These are phyloP conservation scores for Neurospora africana DNA, from an alignment of 495 filamentous ascomycete species.

Conservation along the genomic window DNA sequence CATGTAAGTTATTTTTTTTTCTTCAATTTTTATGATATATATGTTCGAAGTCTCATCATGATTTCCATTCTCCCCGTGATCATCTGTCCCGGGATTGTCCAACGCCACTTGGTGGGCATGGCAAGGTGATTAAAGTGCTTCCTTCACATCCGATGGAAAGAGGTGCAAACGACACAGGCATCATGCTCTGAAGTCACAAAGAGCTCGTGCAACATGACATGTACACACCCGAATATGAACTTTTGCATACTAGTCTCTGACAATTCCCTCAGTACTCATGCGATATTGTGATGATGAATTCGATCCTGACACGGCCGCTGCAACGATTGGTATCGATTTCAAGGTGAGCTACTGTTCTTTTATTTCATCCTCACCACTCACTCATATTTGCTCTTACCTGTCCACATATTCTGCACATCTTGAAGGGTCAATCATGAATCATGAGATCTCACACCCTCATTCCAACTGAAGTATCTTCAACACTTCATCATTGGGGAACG, in stretches of 20 bases:
- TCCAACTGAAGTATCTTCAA: not conserved
- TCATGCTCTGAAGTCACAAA: not conserved
- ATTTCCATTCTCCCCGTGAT: not conserved
- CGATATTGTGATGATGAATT: constrained; percentile 50
- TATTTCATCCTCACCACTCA: not conserved
- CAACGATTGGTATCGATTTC: constrained; percentile 54
- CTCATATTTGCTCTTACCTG: not conserved
- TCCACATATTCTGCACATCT: not conserved
- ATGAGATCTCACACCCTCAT: not conserved
- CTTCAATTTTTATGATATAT: too few species aligned
- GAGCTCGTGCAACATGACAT: not conserved
- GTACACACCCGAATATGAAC: not conserved
- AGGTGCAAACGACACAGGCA: not conserved
- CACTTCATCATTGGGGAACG: not conserved
- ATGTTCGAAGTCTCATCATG: not conserved
- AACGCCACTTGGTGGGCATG: not conserved
- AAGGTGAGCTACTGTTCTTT: constrained; percentile 28
- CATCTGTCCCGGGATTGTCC: not conserved
- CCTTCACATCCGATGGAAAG: not conserved
- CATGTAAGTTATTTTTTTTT: constrained; percentile 27
- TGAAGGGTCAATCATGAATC: not conserved
- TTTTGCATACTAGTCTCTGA: not conserved
- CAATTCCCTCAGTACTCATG: constrained; percentile 11
- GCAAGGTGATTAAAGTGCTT: not conserved
- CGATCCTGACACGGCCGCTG: constrained; percentile 44